Evolutionary conservation across 306 rosid species (phyloP).

Genomic region (Pterocarpus macrocarpus): DNA sequence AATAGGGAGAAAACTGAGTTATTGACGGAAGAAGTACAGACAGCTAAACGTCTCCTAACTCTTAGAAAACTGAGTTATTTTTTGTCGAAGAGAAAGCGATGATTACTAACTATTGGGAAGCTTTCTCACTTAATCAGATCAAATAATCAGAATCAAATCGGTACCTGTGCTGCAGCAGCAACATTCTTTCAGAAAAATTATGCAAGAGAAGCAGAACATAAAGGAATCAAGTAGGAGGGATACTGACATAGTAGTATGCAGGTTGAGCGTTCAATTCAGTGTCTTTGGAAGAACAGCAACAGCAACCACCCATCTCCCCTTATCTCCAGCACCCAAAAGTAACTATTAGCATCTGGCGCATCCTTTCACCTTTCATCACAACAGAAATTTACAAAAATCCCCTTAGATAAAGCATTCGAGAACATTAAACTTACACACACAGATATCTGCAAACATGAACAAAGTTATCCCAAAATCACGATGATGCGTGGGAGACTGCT

Average conservation of each 20-base stretch:
- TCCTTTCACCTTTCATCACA: conserved; percentile 58
- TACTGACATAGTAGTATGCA: conserved; percentile 69
- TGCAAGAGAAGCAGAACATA: neutral
- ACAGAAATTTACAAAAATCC: conserved; percentile 25
- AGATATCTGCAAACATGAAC: neutral
- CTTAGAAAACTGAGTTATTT: neutral
- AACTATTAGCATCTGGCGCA: conserved; percentile 45
- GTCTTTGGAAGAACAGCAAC: conserved; percentile 77
- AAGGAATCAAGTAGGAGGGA: conserved; percentile 2
- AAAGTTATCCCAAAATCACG: too few species aligned
- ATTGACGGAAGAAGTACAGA: too few species aligned
- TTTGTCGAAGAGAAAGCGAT: conserved; percentile 12
- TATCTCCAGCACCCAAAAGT: conserved; percentile 50
- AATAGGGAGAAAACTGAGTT: too few species aligned
- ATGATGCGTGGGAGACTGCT: too few species aligned
- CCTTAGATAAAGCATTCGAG: neutral
- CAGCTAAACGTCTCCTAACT: neutral
- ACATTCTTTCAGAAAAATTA: neutral
- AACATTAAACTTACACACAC: conserved; percentile 1
- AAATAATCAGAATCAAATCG: neutral
- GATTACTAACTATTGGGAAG: neutral
- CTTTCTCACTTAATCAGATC: neutral
- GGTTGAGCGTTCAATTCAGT: conserved; percentile 62
- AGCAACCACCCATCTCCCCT: conserved; percentile 89
- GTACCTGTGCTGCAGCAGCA: neutral